These are phyloP conservation scores for Penicillium sp. DNA, from an alignment of 2,329 filamentous ascomycete species.

Conservation along the genomic window DNA sequence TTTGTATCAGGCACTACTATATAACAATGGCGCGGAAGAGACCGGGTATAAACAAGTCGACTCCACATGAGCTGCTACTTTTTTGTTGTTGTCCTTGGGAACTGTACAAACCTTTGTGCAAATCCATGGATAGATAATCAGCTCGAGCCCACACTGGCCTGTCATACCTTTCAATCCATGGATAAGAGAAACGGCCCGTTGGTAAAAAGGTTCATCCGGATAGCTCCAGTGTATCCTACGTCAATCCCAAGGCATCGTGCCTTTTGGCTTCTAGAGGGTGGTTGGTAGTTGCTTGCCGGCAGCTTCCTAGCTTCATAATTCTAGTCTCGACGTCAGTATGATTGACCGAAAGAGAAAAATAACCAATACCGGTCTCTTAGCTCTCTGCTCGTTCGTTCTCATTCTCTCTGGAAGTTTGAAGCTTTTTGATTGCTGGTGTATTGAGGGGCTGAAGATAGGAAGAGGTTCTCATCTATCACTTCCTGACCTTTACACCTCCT, in stretches of 20 bases:
- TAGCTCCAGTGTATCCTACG: constrained; percentile 18
- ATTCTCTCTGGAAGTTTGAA: neutral
- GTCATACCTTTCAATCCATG: neutral
- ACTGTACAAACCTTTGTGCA: constrained; percentile 1
- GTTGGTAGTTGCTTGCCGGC: constrained; percentile 5
- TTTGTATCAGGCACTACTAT: too few relatives aligned
- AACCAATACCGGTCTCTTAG: neutral
- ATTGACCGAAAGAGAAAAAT: constrained; percentile 13
- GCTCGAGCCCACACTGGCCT: constrained; percentile 1
- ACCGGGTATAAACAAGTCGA: constrained; percentile 4
- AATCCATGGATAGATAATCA: constrained; percentile 10
- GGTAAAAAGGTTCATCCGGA: constrained; percentile 6
- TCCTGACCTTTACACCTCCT: neutral
- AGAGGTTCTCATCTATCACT: neutral
- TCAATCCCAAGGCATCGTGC: constrained; percentile 16
- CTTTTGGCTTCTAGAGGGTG: neutral
- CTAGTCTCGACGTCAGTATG: constrained; percentile 32
- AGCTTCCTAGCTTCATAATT: constrained; percentile 10
- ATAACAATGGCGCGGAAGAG: constrained; percentile 5
- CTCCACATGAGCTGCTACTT: constrained; percentile 1
- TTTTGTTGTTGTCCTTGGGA: neutral
- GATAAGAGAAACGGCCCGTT: constrained; percentile 7
- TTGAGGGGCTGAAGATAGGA: neutral
- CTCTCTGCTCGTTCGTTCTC: neutral
- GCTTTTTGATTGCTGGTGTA: neutral